Evolutionary conservation across 1,284 basidiomycete species (phyloP), one percentile per base, ranked within the genome.

Genomic region (Wallemia hederae): DNA sequence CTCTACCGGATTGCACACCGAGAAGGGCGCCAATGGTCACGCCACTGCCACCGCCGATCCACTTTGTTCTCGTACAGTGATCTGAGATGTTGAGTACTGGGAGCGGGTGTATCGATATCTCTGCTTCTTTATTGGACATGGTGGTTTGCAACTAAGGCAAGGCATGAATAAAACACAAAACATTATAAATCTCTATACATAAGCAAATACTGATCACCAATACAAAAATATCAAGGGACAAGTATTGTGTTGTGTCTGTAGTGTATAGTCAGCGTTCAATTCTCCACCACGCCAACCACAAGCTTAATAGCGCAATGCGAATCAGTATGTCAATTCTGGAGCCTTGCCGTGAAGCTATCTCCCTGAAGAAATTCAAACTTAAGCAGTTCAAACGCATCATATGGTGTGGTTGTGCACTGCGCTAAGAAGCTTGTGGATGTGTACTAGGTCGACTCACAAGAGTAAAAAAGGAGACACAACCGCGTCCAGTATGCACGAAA

Each of bases 41-140:
- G 14, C 24, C 25, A 28, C 56, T 28, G 17, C 25, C 25, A 26
- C 56, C 24, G 17, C 25, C 25, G 7, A 26, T 58, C 19, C 56
- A 74, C 65, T 80, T 81, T 60, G 82, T 74, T 63, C 94, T 79
- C 55, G 85, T 94, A 65, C 86, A 76, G 72, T 97, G 91, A 67
- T 98, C 92, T 1, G 90, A 94, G 65, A 98, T 85, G 72, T 91
- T 96, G 64, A 98, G 78, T 68, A 98, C 89, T 9, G 94, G 88
- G 19, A 97, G 77, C 27, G 92, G 92, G 71, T 98, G 92, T 60
- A 89, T 92, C 68, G 22, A 62, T 17, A 49, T 3, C n/a, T 49
- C 9, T 49, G 19, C n/a, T 22, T 17, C 3, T 3, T 49, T 17
- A 5, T 9, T 5, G 5, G 39, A 49, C n/a, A 31, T 49, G 39